Conservation (phyloP, 139 green algal genomes). For the Nannochloris sp. region DNA sequence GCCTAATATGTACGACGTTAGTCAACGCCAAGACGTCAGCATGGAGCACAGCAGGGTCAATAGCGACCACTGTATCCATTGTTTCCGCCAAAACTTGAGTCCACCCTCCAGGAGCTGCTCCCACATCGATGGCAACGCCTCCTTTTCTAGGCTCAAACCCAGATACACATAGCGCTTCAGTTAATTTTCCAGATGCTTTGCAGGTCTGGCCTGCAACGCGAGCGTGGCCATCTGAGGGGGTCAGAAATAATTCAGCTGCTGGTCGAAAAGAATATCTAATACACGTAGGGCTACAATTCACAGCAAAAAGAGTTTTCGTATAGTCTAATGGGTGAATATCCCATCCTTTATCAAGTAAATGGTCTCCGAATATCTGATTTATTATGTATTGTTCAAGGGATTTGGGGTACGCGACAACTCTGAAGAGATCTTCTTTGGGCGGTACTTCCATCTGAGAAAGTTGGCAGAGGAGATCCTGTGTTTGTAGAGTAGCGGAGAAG, state of each 20-base stretch:
- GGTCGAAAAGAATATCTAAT: background rate
- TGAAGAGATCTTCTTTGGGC: background rate
- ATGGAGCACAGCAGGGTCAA: conserved; percentile 14
- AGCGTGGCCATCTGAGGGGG: background rate
- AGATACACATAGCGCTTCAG: background rate
- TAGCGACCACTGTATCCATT: conserved; percentile 5
- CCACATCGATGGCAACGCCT: conserved; percentile 8
- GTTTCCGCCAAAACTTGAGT: conserved; percentile 1
- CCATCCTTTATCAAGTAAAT: no score
- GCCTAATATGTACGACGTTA: conserved; percentile 7
- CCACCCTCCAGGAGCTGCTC: conserved; percentile 24
- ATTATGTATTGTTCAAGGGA: background rate
- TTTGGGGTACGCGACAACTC: conserved; percentile 2
- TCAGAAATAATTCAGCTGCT: background rate
- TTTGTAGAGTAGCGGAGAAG: no score
- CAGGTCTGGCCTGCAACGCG: background rate
- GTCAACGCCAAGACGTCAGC: background rate
- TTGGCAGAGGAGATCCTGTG: background rate
- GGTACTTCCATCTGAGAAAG: background rate
- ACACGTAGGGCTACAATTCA: background rate
- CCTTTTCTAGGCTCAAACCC: background rate
- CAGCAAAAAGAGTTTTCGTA: background rate
- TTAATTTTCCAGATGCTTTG: conserved; percentile 6
- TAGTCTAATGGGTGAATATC: conserved; percentile 6
- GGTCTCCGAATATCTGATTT: no score